Conservation (phyloP, 2,329 filamentous ascomycete species). For the Emergomyces africanus region DNA sequence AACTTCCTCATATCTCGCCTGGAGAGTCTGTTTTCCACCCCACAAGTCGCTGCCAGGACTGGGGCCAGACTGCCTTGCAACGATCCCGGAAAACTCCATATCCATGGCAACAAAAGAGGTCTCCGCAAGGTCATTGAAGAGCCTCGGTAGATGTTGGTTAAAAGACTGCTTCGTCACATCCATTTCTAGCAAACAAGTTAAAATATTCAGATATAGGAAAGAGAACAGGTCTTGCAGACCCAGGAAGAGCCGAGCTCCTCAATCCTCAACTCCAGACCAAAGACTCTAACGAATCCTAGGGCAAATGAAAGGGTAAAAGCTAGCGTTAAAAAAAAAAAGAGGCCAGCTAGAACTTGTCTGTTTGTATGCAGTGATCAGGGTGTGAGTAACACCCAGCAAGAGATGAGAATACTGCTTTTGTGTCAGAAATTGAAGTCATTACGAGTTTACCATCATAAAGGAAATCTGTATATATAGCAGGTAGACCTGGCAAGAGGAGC, state of each 20-base stretch:
- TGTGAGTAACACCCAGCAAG: background rate
- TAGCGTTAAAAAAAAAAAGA: background rate
- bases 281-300: background rate
- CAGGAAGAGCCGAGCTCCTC: background rate
- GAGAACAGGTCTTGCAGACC: background rate
- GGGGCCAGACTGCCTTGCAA: slow-evolving; percentile 26
- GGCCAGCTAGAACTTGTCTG: background rate
- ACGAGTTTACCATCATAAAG: background rate
- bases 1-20: slow-evolving; percentile 48
- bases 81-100: slow-evolving; percentile 54
- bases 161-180: slow-evolving; percentile 43
- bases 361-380: background rate
- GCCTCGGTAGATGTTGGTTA: slow-evolving; percentile 37
- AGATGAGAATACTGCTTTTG: background rate
- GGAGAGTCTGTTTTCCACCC: slow-evolving; percentile 38
- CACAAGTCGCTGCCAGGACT: slow-evolving; percentile 13
- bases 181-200: slow-evolving; percentile 32
- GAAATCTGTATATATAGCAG: background rate
- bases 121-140: slow-evolving; percentile 45
- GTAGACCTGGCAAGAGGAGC: background rate
- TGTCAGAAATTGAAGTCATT: background rate
- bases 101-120: slow-evolving; percentile 53
- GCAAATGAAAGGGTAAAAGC: background rate
- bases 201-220: background rate
- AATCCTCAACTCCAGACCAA: background rate